phyloP scores from a whole-genome alignment of 495 filamentous ascomycete species.

The Glutinoglossum americanum region DNA sequence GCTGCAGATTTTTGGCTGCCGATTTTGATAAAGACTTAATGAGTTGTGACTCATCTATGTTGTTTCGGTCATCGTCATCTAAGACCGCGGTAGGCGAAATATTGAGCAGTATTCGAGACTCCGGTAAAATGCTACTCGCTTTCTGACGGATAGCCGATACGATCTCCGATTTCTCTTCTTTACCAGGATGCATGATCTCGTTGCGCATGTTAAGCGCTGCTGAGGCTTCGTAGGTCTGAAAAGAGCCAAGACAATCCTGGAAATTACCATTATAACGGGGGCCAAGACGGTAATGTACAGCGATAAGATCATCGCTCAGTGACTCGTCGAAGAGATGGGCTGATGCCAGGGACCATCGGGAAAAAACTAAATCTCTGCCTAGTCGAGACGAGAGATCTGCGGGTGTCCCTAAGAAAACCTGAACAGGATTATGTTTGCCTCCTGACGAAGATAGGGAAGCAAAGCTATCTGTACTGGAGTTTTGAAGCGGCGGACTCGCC shows the following conservation, averaged over 20 bases:
- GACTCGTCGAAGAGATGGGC: conserved; percentile 75
- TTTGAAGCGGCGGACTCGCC: conserved; percentile 36
- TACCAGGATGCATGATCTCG: conserved; percentile 75
- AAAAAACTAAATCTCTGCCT: conserved; percentile 51
- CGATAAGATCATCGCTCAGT: conserved; percentile 76
- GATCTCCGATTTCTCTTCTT: conserved; percentile 82
- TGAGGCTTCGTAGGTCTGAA: conserved; percentile 93
- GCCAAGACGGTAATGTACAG: conserved; percentile 76
- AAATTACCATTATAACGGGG: conserved; percentile 86
- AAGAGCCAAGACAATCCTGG: conserved; percentile 86
- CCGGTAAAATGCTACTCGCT: conserved; percentile 59
- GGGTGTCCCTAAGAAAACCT: conserved; percentile 86
- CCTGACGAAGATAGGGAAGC: conserved; percentile 33
- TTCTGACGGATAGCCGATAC: conserved; percentile 65
- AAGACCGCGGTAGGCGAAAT: conserved; percentile 60
- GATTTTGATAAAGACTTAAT: conserved; percentile 54
- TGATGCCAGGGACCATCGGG: conserved; percentile 72
- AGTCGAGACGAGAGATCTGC: conserved; percentile 68
- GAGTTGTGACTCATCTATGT: conserved; percentile 49
- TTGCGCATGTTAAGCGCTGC: conserved; percentile 77
- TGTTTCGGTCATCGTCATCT: conserved; percentile 45
- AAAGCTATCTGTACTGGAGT: conserved; percentile 36
- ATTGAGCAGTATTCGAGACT: conserved; percentile 66
- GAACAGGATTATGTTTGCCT: conserved; percentile 42
- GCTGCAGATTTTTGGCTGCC: conserved; percentile 48